Percentiles rank a stretch among this genome's conserved stretches.
These are phyloP conservation scores for Globisporangium okanoganense DNA, from an alignment of 352 stramenopile genomes.

Conservation along the genomic window DNA sequence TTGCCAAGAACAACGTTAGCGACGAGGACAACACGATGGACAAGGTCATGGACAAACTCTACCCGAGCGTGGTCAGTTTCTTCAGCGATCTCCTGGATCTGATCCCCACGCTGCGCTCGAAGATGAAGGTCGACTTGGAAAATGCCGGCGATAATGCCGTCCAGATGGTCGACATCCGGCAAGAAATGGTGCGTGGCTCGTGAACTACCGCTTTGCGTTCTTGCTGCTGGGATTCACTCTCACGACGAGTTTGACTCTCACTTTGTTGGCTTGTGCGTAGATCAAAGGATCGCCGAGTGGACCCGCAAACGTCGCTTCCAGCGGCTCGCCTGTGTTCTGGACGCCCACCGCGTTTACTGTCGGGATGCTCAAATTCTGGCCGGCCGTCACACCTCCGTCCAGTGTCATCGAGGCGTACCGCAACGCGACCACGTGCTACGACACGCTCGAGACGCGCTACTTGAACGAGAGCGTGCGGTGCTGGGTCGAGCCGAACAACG, in stretches of 20 bases:
- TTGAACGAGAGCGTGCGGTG: constrained; percentile 32
- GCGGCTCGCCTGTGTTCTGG: constrained; percentile 31
- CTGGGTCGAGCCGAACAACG: constrained; percentile 30
- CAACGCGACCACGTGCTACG: constrained; percentile 26
- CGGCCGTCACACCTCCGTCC: constrained; percentile 27
- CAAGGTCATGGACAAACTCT: constrained; percentile 27
- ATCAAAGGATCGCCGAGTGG: constrained; percentile 19
- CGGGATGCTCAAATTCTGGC: constrained; percentile 23
- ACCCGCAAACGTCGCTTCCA: neutral
- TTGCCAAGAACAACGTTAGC: constrained; percentile 21
- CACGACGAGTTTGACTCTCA: neutral
- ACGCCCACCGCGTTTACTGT: constrained; percentile 19
- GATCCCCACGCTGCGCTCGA: constrained; percentile 14
- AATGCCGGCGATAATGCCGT: neutral
- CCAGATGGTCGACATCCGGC: constrained; percentile 5
- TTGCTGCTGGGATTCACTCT: neutral
- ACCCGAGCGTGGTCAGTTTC: constrained; percentile 18
- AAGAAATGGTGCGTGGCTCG: constrained; percentile 11
- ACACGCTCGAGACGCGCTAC: constrained; percentile 31
- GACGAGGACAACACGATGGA: constrained; percentile 24
- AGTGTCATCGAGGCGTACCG: constrained; percentile 32
- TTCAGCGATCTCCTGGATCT: constrained; percentile 14
- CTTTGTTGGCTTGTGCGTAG: neutral
- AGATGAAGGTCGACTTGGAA: constrained; percentile 17
- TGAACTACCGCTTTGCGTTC: neutral